Percentiles rank a stretch among this genome's conserved stretches.
phyloP scores from a whole-genome alignment of 2,329 filamentous ascomycete species.

The Incumbomyces delicatus region DNA sequence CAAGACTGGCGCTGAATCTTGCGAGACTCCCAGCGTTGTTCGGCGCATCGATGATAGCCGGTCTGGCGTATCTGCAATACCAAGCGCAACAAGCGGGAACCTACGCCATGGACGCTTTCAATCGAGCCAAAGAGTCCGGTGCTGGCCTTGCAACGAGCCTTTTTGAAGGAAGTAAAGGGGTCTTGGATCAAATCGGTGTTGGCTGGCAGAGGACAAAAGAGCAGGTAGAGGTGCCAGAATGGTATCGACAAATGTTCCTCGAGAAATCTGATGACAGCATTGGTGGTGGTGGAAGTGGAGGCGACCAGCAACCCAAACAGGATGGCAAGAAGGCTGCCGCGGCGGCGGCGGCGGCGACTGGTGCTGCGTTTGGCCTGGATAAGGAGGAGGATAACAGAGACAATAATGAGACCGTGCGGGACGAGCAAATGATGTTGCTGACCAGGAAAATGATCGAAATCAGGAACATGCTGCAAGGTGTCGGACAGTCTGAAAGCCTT shows the following conservation, averaged over 20 bases:
- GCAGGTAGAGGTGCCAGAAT: conserved; percentile 60
- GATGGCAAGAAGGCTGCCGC: conserved; percentile 40
- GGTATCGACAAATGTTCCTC: conserved; percentile 65
- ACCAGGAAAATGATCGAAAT: conserved; percentile 99
- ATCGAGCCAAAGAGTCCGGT: conserved; percentile 61
- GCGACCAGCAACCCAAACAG: conserved; percentile 19
- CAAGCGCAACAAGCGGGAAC: conserved; percentile 78
- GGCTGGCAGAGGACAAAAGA: conserved; percentile 82
- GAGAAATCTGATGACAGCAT: conserved; percentile 46
- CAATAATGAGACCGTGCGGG: conserved; percentile 59
- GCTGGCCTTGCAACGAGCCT: conserved; percentile 58
- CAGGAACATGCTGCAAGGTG: conserved; percentile 75
- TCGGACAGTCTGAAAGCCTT: conserved; percentile 82
- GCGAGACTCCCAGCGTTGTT: conserved; percentile 81
- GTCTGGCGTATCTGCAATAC: conserved; percentile 87
- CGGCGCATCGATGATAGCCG: conserved; percentile 76
- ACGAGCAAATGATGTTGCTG: conserved; percentile 99
- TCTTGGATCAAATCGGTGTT: conserved; percentile 67
- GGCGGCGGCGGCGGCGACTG: conserved; percentile 59
- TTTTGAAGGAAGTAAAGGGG: conserved; percentile 61
- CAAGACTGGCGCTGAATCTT: conserved; percentile 85
- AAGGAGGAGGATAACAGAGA: conserved; percentile 54
- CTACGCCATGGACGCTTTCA: conserved; percentile 67
- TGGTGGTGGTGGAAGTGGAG: conserved; percentile 31
- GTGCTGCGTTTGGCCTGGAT: conserved; percentile 69